These are phyloP conservation scores for Camellia japonica DNA, from an alignment of 148 eudicot species.

Conservation along the genomic window DNA sequence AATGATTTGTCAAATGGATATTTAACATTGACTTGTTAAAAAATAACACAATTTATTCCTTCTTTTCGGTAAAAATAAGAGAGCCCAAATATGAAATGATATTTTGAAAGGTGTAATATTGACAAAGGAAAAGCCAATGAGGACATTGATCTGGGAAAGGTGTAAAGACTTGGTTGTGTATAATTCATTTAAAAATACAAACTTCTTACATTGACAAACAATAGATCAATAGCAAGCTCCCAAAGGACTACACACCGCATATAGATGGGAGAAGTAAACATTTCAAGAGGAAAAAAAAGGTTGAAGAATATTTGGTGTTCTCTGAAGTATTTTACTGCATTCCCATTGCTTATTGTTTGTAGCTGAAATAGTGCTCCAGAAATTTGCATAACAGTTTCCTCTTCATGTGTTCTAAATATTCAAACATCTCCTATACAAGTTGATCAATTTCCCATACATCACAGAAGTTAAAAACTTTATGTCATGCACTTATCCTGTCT, in stretches of 20 bases:
- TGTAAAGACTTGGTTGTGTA: too few relatives aligned
- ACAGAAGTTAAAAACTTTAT: not conserved
- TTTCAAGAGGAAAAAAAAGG: not conserved
- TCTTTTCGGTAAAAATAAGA: too few relatives aligned
- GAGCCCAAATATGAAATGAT: too few relatives aligned
- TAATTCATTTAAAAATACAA: not conserved
- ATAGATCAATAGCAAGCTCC: not conserved
- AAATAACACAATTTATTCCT: too few relatives aligned
- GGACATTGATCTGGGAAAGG: too few relatives aligned
- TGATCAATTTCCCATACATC: not conserved
- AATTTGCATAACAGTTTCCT: not conserved
- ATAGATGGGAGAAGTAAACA: not conserved
- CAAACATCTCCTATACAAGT: not conserved
- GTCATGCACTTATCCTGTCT: not conserved
- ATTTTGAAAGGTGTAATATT: too few relatives aligned
- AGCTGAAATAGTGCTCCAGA: not conserved
- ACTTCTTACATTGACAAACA: not conserved
- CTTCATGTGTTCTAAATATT: not conserved
- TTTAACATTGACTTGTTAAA: too few relatives aligned
- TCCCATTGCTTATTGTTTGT: not conserved
- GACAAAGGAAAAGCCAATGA: too few relatives aligned
- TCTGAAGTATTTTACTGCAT: not conserved
- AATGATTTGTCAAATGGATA: too few relatives aligned
- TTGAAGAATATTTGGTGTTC: not conserved
- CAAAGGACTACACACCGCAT: not conserved